Conservation (phyloP, 495 filamentous ascomycete species). For the Jackrogersella minutella region DNA sequence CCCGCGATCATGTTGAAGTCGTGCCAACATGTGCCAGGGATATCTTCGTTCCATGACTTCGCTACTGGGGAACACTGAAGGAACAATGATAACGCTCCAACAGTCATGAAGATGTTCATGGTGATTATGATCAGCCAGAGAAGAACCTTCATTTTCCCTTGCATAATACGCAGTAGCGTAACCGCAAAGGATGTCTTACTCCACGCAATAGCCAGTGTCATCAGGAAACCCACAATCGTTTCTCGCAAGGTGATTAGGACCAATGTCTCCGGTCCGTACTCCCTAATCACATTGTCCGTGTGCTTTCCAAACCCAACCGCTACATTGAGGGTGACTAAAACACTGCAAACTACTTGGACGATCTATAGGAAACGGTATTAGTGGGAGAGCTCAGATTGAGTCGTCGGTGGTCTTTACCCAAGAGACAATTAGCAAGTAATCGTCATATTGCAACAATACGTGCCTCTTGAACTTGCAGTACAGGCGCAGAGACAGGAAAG, state of each 20-base stretch:
- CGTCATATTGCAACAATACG: constrained; percentile 47
- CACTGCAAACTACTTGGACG: constrained; percentile 2
- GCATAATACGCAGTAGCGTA: constrained; percentile 43
- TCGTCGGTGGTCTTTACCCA: constrained; percentile 40
- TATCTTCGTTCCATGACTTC: constrained; percentile 43
- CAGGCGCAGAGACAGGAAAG: constrained; percentile 45
- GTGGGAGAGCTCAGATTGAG: background rate
- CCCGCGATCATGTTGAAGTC: too few species aligned
- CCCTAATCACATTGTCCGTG: too few species aligned
- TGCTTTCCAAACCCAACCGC: constrained; percentile 11
- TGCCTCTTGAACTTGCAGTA: constrained; percentile 42
- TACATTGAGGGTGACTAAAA: constrained; percentile 2
- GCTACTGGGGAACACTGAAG: constrained; percentile 44
- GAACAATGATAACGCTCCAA: constrained; percentile 49
- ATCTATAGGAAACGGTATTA: constrained; percentile 1
- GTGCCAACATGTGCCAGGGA: constrained; percentile 49
- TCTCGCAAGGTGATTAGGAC: constrained; percentile 8
- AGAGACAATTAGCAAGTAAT: constrained; percentile 44
- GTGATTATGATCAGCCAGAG: constrained; percentile 40
- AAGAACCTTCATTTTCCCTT: constrained; percentile 7
- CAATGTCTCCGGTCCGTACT: too few species aligned
- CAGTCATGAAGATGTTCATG: constrained; percentile 46
- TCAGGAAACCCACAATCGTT: background rate
- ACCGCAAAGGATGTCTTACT: constrained; percentile 51
- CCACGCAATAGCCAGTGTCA: constrained; percentile 27